Percentiles rank a stretch among this genome's conserved stretches.
Conservation (phyloP, 495 filamentous ascomycete species). For the Penicillium waksmanii region DNA sequence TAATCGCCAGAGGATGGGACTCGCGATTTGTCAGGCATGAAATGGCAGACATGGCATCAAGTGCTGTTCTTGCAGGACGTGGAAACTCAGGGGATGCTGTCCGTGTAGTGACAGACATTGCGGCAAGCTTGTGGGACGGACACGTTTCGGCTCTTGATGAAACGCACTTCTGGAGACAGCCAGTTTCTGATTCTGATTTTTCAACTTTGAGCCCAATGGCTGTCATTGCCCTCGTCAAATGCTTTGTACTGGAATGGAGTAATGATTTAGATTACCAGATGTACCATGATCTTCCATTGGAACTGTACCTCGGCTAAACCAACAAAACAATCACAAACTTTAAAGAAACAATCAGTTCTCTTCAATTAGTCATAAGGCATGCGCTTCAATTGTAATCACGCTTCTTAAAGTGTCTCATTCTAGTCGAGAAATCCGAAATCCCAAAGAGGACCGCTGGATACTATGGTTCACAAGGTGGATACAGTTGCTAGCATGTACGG, state of each 20-base stretch:
- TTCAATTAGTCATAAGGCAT: background rate
- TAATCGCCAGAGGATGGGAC: slow-evolving; percentile 9
- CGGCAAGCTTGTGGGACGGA: slow-evolving; percentile 4
- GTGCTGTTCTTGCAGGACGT: slow-evolving; percentile 4
- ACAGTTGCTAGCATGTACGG: too few species aligned
- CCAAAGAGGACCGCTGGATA: too few species aligned
- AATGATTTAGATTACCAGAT: slow-evolving; percentile 16
- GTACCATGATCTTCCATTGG: slow-evolving; percentile 16
- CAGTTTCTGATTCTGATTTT: background rate
- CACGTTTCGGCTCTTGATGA: slow-evolving; percentile 2
- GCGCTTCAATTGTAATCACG: too few species aligned
- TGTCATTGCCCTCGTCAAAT: slow-evolving; percentile 11
- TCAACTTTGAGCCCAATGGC: slow-evolving; percentile 5
- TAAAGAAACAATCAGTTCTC: slow-evolving; percentile 9
- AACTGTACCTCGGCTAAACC: slow-evolving; percentile 17
- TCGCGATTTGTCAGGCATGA: slow-evolving; percentile 2
- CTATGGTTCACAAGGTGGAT: too few species aligned
- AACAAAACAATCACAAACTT: background rate
- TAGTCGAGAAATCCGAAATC: too few species aligned
- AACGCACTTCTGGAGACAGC: slow-evolving; percentile 7
- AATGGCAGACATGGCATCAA: slow-evolving; percentile 9
- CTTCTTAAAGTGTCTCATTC: too few species aligned
- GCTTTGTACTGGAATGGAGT: slow-evolving; percentile 17
- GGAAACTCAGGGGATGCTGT: slow-evolving; percentile 16
- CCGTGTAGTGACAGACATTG: slow-evolving; percentile 6